Evolutionary conservation across 1,284 basidiomycete species (phyloP), one percentile per base, ranked within the genome.

Genomic region (Puccinia triticina): DNA sequence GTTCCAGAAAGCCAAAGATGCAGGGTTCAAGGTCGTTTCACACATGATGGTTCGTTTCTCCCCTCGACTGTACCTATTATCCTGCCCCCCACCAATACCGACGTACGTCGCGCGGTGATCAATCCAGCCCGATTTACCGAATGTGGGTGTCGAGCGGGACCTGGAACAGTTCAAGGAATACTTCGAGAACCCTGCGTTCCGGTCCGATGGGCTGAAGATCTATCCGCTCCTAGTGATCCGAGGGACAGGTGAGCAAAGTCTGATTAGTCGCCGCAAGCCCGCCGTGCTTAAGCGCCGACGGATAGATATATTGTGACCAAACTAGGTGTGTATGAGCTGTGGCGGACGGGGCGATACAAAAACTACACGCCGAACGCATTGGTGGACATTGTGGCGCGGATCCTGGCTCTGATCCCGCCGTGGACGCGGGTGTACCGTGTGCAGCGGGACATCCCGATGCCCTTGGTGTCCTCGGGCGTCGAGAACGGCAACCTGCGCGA

Each of bases 361-460:
- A 99, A 99, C 87, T 99, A 99, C 87, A 98, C 96, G 2, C 95
- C 97, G 2, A 98, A 98, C 86, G 95, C 98, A 37, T 90, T 99
- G 64, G 95, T 99, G 53, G 97, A 99, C 86, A 93, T 99, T 23
- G 94, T 99, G 8, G 97, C 97, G 55, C 90, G 96, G 66, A 97
- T 99, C 85, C 89, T 99, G 85, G 96, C 97, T 2, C 90, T 99
- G 3, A 95, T 99, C 0, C 97, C 97, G 0, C 97, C 97, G 21
- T 99, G 97, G 97, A 99, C 97, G 61, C 90, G 97, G 84, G 96
- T 99, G 29, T 99, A 99, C 88, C 93, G 97, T 26, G 97, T 99
- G 43, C 95, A 98, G 87, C 95, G 95, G 87, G 96, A 98, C 88
- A 98, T 98, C 84, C 96, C 96, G 0, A 91, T 98, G 84, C 96